Conservation (phyloP, 2,329 filamentous ascomycete species). For the Coniochaeta ligniaria region DNA sequence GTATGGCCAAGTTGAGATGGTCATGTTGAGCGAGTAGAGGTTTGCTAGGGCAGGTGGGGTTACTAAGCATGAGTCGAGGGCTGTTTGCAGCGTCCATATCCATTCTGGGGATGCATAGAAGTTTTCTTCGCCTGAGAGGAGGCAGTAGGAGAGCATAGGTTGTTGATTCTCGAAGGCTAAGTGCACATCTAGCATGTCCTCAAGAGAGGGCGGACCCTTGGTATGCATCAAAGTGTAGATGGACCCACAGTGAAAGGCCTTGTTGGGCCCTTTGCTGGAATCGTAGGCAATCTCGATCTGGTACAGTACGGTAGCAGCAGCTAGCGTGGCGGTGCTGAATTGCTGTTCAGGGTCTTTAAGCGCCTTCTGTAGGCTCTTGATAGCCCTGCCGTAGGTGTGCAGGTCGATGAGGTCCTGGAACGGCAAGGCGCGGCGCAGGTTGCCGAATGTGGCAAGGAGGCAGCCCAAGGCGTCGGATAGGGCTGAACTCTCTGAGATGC, state of each 20-base stretch:
- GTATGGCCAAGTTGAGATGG: not conserved
- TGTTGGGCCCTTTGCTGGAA: not conserved
- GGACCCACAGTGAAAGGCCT: not conserved
- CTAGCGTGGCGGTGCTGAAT: not conserved
- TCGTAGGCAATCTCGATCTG: not conserved
- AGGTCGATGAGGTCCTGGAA: conserved; percentile 2
- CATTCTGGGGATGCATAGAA: not conserved
- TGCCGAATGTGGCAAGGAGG: not conserved
- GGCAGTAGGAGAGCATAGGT: not conserved
- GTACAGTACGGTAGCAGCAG: not conserved
- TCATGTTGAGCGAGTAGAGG: conserved; percentile 1
- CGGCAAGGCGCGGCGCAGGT: not conserved
- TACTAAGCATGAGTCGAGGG: not conserved
- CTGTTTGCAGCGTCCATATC: not conserved
- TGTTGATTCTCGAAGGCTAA: not conserved
- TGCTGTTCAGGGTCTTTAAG: not conserved
- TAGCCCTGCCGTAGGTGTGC: not conserved
- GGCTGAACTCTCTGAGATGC: not conserved
- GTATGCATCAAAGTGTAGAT: not conserved
- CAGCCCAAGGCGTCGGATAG: not conserved
- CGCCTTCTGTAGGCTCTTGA: not conserved
- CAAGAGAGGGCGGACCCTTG: not conserved
- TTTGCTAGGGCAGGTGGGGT: not conserved
- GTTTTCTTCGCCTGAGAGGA: not conserved
- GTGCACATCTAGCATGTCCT: not conserved